These are phyloP conservation scores for Chlorella vulgaris DNA, from an alignment of 139 green algal species.

Conservation along the genomic window DNA sequence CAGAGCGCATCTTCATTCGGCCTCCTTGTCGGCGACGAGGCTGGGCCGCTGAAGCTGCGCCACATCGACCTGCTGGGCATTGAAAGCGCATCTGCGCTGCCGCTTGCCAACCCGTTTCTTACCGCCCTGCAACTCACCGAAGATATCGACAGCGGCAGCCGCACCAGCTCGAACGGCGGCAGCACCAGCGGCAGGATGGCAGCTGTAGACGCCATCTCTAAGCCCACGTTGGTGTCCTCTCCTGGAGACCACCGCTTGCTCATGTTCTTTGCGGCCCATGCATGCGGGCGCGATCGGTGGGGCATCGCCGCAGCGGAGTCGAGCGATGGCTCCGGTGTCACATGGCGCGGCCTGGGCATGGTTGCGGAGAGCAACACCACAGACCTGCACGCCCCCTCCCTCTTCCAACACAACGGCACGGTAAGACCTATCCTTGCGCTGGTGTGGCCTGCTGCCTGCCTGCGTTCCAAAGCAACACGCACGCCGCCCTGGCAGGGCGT, in stretches of 20 bases:
- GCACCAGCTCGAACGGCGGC: neutral
- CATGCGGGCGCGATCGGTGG: conserved; percentile 3
- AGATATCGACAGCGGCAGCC: neutral
- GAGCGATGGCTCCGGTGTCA: conserved; percentile 4
- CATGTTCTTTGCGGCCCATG: conserved; percentile 33
- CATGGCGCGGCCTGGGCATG: conserved; percentile 24
- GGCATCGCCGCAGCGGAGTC: conserved; percentile 29
- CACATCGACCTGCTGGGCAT: conserved; percentile 22
- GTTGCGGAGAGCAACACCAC: neutral
- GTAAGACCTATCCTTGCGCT: too few relatives aligned
- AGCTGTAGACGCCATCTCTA: neutral
- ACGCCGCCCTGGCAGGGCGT: too few relatives aligned
- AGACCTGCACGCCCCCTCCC: conserved; percentile 3
- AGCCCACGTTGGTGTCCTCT: neutral
- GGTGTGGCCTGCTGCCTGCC: neutral
- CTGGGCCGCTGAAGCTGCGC: conserved; percentile 1
- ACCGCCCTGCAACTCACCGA: neutral
- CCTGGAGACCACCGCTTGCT: neutral
- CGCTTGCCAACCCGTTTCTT: conserved; percentile 43
- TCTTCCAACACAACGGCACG: conserved; percentile 13
- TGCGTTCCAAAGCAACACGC: too few relatives aligned
- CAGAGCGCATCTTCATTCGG: conserved; percentile 12
- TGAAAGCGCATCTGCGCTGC: conserved; percentile 7
- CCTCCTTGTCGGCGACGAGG: conserved; percentile 17
- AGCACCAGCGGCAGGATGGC: neutral